Evolutionary conservation across 2,329 filamentous ascomycete species (phyloP), one percentile per base, ranked within the genome.

Genomic region (Calonectria multiphialidica): DNA sequence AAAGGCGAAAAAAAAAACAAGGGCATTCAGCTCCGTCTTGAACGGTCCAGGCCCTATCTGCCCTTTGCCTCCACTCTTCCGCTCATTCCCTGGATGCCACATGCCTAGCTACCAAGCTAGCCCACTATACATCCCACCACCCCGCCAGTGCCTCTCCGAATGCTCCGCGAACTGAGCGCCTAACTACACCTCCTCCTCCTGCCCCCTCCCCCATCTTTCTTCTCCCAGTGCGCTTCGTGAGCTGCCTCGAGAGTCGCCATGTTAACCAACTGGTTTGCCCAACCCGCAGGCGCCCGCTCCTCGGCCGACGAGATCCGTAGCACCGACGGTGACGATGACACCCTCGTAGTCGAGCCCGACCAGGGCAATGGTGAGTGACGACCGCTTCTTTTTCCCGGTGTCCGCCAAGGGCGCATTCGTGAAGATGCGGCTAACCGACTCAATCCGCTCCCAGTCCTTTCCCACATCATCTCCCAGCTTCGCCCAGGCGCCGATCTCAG

Each of bases 401-500:
- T 21, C 37, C 33, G 57, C 57, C 49, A 64, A 53, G 42, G 70
- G 68, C 71, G 73, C 68, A 65, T 66, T 71, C 57, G 65, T 42
- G 61, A 66, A 49, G 50, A 30, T 59, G 57, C 37, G 44, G 64
- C 77, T 77, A 62, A 79, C 74, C 21, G 68, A 40, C 40, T 53
- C 75, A 59, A 69, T 66, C 49, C 28, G 37, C 66, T 45, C 66
- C 37, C 81, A 98, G 97, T 99, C 81, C 93, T 99, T 78, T 94
- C 93, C 72, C 96, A 98, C 86, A 98, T 99, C 85, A 98, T 99
- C 82, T 98, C 96, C 65, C 97, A 99, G 86, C 89, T 99, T 74
- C 94, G 97, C 74, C 97, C 97, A 15, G 97, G 97, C 76, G 97
- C 97, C 80, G 97, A 99, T 83, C 88, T 99, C 78, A 98, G 95